These are phyloP conservation scores for Curvularia hawaiiensis DNA, from an alignment of 2,329 filamentous ascomycete genomes.

Conservation along the genomic window DNA sequence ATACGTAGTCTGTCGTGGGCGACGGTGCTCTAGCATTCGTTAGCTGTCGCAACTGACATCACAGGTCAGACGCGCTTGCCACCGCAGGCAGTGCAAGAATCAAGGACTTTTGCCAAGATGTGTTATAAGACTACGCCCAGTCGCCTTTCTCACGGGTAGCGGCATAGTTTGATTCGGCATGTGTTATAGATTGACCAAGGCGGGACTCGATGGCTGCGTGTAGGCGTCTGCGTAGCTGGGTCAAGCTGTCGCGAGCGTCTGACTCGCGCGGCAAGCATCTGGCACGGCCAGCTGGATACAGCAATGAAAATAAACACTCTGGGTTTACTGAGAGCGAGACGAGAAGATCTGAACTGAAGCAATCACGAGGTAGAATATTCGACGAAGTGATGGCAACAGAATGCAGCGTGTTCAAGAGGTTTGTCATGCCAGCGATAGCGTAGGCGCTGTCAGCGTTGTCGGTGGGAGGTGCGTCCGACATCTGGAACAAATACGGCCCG, in stretches of 20 bases:
- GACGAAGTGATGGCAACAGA: neutral
- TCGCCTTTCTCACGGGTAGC: neutral
- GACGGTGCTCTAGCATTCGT: slow-evolving; percentile 2
- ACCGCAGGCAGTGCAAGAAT: neutral
- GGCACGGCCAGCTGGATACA: neutral
- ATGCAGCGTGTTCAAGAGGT: slow-evolving; percentile 1
- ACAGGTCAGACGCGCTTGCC: slow-evolving; percentile 7
- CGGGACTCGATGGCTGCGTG: neutral
- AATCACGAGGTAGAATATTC: neutral
- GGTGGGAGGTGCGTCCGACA: slow-evolving; percentile 20
- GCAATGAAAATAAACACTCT: neutral
- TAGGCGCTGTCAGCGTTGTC: slow-evolving; percentile 6
- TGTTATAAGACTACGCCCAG: neutral
- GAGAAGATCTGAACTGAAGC: neutral
- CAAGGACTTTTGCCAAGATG: neutral
- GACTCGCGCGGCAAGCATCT: neutral
- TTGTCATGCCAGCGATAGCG: slow-evolving; percentile 19
- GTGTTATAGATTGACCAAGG: neutral
- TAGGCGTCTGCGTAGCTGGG: neutral
- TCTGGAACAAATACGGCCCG: slow-evolving; percentile 29
- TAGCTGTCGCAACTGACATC: slow-evolving; percentile 3
- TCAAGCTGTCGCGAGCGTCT: neutral
- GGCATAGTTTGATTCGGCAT: neutral
- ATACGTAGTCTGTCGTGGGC: neutral
- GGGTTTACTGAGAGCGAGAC: neutral